Evolutionary conservation across 2,329 filamentous ascomycete genomes (phyloP).

Genomic region (Arthrinium phaeospermum): DNA sequence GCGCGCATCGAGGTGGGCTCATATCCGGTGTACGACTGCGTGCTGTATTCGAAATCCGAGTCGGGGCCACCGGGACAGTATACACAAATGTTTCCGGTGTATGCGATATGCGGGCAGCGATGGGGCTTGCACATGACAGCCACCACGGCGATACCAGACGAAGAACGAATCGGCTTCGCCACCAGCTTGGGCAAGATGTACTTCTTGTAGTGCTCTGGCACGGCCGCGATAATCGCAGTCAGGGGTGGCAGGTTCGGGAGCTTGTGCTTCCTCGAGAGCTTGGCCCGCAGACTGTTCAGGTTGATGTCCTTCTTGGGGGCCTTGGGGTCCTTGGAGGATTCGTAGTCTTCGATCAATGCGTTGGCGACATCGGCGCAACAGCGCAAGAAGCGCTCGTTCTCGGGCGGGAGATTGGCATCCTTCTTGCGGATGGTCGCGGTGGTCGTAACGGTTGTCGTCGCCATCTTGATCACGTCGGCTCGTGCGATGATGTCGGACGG

Average conservation of each 20-base stretch:
- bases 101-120: conserved; percentile 95
- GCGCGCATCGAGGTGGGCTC: conserved; percentile 98
- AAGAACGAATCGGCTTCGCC: conserved; percentile 94
- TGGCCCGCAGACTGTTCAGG: conserved; percentile 84
- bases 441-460: conserved; percentile 67
- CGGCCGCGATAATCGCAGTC: conserved; percentile 95
- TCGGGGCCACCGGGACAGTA: conserved; percentile 98
- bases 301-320: conserved; percentile 86
- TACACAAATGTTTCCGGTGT: conserved; percentile 98
- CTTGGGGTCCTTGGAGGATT: conserved; percentile 75
- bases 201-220: conserved; percentile 99
- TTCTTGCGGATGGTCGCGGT: conserved; percentile 73
- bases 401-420: conserved; percentile 77
- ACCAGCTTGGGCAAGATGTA: conserved; percentile 96
- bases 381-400: conserved; percentile 92
- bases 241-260: conserved; percentile 87
- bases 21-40: conserved; percentile 97
- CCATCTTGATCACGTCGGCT: conserved; percentile 19
- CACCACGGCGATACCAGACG: conserved; percentile 95
- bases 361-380: conserved; percentile 96
- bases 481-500: neutral
- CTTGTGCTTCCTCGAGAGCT: conserved; percentile 91
- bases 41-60: conserved; percentile 98
- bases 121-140: conserved; percentile 99
- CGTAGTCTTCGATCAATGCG: conserved; percentile 91